Conservation (phyloP, 2,329 filamentous ascomycete genomes). For the Coniochaeta hoffmannii region DNA sequence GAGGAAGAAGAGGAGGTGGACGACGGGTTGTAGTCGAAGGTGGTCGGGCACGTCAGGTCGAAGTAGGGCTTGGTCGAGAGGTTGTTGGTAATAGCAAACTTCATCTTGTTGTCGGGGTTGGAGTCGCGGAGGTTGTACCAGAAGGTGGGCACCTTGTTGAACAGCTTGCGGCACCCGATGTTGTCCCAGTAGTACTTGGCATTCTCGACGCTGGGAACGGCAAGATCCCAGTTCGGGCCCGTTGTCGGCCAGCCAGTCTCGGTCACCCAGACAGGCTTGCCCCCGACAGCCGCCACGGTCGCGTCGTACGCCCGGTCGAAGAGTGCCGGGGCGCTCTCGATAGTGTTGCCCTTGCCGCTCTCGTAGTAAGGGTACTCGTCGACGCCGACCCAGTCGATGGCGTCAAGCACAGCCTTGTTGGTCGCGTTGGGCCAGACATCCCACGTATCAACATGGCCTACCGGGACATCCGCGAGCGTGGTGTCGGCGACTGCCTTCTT, state of each 20-base stretch:
- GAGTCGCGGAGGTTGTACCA: conserved; percentile 57
- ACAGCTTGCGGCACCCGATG: conserved; percentile 52
- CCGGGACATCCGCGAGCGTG: conserved; percentile 36
- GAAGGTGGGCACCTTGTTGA: conserved; percentile 47
- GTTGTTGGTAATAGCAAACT: conserved; percentile 49
- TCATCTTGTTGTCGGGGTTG: conserved; percentile 50
- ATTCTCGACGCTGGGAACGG: conserved; percentile 47
- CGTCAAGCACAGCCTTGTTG: conserved; percentile 53
- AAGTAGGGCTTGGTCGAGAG: conserved; percentile 43
- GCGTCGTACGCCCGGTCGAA: conserved; percentile 44
- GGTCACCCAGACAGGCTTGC: conserved; percentile 53
- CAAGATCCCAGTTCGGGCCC: conserved; percentile 46
- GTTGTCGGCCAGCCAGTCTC: conserved; percentile 59
- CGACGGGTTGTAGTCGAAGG: conserved; percentile 25
- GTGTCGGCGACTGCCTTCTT: conserved; percentile 45
- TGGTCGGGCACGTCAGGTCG: conserved; percentile 45
- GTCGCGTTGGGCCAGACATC: conserved; percentile 52
- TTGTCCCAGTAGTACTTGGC: conserved; percentile 57
- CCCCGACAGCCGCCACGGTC: conserved; percentile 35
- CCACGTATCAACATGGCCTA: conserved; percentile 65
- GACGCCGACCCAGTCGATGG: conserved; percentile 57
- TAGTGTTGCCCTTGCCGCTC: conserved; percentile 44
- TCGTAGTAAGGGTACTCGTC: conserved; percentile 64
- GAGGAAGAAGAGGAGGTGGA: conserved; percentile 15
- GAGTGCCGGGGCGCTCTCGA: conserved; percentile 45